Base-by-base conservation (phyloP, 176 grass and related monocot species). In the Oryza meyeriana region DNA sequence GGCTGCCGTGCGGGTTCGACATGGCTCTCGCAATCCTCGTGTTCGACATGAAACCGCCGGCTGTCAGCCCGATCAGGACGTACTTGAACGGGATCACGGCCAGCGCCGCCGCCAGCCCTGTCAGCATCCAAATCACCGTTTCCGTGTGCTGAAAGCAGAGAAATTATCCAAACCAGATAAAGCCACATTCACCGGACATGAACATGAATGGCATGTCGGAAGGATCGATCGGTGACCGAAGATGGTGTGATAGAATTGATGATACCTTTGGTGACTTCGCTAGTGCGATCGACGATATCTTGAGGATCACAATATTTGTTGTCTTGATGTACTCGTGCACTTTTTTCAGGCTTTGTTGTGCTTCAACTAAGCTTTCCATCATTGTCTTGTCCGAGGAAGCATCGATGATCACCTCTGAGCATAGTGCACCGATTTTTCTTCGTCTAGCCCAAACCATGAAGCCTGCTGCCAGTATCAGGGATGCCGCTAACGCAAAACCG, bases 281-380 rank as follows among this genome's bases (percentile, higher is more conserved):
- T n/a, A 90, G 73, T 6, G 75, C 34, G 4, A 98, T 69, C 0
- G 95, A 93, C 92, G 88, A 94, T 18, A 94, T 13, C 86, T 89
- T 94, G 65, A 94, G 81, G 71, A 94, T 91, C 69, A 55, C 66
- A 2, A 92, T 31, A 13, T 97, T 97, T 17, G 72, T 66, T 1
- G 41, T 87, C 86, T 91, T 97, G 17, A 97, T 80, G 27, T 81
- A 78, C 48, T 90, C 75, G 10, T 94, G 88, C 83, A 81, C 77
- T 71, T 65, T 87, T 25, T 81, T 78, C 52, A 98, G 78, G 74
- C 65, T 89, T 3, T 94, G 92, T 3, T 93, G 92, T 1, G 95
- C 95, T 20, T 92, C 90, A 71, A 98, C 90, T 66, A 94, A 78
- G 89, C 82, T 91, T 34, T 94, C 90, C 86, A 93, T 89, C 25